Conservation (phyloP, 2,329 filamentous ascomycete genomes). For the Balansia obtecta region DNA sequence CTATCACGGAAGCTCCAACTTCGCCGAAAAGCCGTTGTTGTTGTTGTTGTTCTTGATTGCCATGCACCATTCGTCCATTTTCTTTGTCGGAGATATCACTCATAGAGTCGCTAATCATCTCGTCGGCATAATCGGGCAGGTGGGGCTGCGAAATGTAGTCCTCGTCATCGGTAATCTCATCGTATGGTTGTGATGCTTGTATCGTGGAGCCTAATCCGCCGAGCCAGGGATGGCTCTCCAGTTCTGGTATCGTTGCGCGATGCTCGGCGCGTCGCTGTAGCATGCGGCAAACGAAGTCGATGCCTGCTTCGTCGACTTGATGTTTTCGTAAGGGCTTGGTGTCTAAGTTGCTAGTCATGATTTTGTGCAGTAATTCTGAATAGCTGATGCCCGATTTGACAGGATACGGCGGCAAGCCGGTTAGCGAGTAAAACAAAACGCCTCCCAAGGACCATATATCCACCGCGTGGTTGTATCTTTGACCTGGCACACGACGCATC, state of each 20-base stretch:
- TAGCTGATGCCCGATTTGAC: slow-evolving; percentile 66
- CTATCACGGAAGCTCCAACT: slow-evolving; percentile 39
- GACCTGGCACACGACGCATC: slow-evolving; percentile 42
- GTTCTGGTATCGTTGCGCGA: slow-evolving; percentile 61
- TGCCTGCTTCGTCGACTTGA: slow-evolving; percentile 51
- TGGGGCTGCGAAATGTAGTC: slow-evolving; percentile 48
- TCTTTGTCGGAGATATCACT: slow-evolving; percentile 69
- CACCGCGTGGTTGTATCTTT: slow-evolving; percentile 79
- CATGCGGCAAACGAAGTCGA: slow-evolving; percentile 68
- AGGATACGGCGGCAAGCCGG: slow-evolving; percentile 66
- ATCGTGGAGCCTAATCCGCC: slow-evolving; percentile 17
- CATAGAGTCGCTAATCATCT: slow-evolving; percentile 29
- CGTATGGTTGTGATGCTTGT: slow-evolving; percentile 33
- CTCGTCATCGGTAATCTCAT: slow-evolving; percentile 50
- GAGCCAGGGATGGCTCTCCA: slow-evolving; percentile 69
- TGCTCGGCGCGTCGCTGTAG: slow-evolving; percentile 66
- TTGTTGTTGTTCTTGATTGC: slow-evolving; percentile 21
- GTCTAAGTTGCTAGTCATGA: slow-evolving; percentile 70
- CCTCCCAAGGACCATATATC: slow-evolving; percentile 96
- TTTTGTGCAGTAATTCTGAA: slow-evolving; percentile 67
- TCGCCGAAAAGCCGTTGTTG: slow-evolving; percentile 41
- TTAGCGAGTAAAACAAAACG: slow-evolving; percentile 81
- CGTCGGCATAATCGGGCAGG: slow-evolving; percentile 18
- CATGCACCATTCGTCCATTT: slow-evolving; percentile 55
- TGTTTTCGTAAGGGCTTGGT: slow-evolving; percentile 45